Percentiles rank a stretch among this genome's conserved stretches.
These are phyloP conservation scores for Luffa aegyptiaca DNA, from an alignment of 306 rosid genomes.

Conservation along the genomic window DNA sequence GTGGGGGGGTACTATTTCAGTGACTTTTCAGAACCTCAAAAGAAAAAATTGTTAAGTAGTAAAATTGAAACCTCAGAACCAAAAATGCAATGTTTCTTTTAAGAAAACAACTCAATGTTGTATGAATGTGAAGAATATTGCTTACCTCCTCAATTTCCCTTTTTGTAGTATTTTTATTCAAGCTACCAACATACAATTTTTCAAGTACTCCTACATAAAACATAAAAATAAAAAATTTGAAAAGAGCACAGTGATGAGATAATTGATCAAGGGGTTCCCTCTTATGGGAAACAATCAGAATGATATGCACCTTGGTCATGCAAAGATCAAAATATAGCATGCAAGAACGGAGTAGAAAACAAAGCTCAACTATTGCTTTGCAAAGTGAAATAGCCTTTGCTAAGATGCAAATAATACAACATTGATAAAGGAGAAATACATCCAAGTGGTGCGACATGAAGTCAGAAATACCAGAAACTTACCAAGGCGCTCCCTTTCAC, in stretches of 20 bases:
- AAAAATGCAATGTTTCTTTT: neutral
- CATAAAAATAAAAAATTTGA: constrained; percentile 15
- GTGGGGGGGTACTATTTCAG: neutral
- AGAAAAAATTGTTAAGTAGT: neutral
- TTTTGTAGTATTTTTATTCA: constrained; percentile 44
- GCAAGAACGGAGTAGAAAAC: neutral
- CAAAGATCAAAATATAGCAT: neutral
- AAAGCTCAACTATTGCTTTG: neutral
- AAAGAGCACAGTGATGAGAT: constrained; percentile 10
- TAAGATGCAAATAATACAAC: neutral
- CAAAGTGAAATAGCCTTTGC: neutral
- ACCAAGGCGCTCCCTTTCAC: constrained; percentile 58
- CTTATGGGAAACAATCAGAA: neutral
- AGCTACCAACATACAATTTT: constrained; percentile 52
- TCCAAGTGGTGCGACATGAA: neutral
- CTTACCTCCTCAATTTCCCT: constrained; percentile 81
- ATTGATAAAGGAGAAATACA: neutral
- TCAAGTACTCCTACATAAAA: constrained; percentile 39
- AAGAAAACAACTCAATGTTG: constrained; percentile 16
- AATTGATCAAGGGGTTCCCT: neutral
- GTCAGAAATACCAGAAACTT: constrained; percentile 17
- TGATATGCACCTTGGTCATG: neutral
- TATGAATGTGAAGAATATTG: constrained; percentile 8
- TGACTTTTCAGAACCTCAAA: neutral
- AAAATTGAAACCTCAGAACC: neutral